Conservation (phyloP, 202 grass and related monocot species). For the Schoenoplectus triqueter region DNA sequence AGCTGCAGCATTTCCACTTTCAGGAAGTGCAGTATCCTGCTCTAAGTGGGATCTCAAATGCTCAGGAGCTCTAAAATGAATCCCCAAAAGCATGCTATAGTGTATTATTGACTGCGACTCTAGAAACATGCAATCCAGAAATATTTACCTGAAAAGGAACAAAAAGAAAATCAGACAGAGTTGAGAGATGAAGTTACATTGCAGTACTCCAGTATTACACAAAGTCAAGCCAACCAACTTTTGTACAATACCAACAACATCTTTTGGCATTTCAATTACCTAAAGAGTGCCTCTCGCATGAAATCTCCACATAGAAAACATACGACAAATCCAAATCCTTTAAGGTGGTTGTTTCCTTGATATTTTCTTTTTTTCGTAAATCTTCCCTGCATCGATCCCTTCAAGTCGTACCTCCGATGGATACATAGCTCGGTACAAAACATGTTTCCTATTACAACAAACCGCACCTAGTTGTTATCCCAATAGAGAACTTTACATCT, state of each 20-base stretch:
- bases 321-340: conserved; percentile 95
- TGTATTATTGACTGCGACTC: conserved; percentile 98
- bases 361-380: conserved; percentile 89
- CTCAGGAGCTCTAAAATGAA: conserved; percentile 92
- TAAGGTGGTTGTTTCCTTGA: conserved; percentile 81
- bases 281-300: conserved; percentile 89
- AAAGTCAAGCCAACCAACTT: conserved; percentile 1
- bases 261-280: conserved; percentile 42
- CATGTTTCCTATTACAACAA: conserved; percentile 99
- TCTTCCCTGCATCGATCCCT: conserved; percentile 90
- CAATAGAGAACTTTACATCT: conserved; percentile 12
- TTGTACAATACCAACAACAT: conserved; percentile 11
- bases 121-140: conserved; percentile 90
- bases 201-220: conserved; percentile 13
- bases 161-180: conserved; percentile 25
- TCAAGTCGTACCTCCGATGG: conserved; percentile 93
- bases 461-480: conserved; percentile 66
- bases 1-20: conserved; percentile 44
- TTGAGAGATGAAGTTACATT: conserved; percentile 25
- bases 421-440: conserved; percentile 92
- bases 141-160: conserved; percentile 84
- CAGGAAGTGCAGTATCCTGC: conserved; percentile 48
- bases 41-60: conserved; percentile 66
- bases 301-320: conserved; percentile 91
- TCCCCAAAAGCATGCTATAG: conserved; percentile 96